Conservation (phyloP, 768 basidiomycete genomes). For the Imleria badia region DNA sequence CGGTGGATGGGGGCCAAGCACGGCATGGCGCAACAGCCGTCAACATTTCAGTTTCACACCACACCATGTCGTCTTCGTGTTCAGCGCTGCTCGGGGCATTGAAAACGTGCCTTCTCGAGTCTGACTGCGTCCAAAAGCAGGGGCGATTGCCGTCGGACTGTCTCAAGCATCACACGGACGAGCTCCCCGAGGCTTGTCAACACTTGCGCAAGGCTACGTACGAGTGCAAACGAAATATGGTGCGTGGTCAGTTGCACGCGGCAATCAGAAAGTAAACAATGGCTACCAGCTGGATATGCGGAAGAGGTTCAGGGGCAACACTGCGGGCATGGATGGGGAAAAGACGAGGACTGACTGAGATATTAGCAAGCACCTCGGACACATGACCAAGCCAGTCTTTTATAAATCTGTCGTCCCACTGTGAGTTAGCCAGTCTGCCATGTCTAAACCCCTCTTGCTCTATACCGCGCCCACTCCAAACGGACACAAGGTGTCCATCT, state of each 20-base stretch:
- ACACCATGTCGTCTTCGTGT: conserved; percentile 77
- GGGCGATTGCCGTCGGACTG: conserved; percentile 83
- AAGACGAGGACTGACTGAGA: conserved; percentile 12
- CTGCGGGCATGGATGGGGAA: conserved; percentile 46
- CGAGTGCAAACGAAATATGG: conserved; percentile 91
- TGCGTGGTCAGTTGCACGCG: conserved; percentile 32
- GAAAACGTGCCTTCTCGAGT: conserved; percentile 80
- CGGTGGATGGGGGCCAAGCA: conserved; percentile 61
- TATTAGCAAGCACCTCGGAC: conserved; percentile 20
- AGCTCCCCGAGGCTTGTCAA: conserved; percentile 80
- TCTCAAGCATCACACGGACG: conserved; percentile 67
- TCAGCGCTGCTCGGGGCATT: conserved; percentile 73
- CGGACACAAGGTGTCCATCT: conserved; percentile 47
- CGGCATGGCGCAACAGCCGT: conserved; percentile 22
- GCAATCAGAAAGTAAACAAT: background rate
- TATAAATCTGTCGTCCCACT: conserved; percentile 10
- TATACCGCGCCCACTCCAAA: conserved; percentile 57
- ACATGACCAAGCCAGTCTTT: conserved; percentile 9
- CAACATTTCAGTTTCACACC: no score
- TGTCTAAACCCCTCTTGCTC: conserved; percentile 30
- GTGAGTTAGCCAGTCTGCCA: conserved; percentile 1
- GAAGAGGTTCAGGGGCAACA: conserved; percentile 78
- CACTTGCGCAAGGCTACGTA: conserved; percentile 78
- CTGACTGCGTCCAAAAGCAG: conserved; percentile 84
- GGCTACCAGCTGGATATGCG: conserved; percentile 72